Base-by-base conservation (phyloP, 1,139 yeast genomes). In the Yamadazyma epiphylla region DNA sequence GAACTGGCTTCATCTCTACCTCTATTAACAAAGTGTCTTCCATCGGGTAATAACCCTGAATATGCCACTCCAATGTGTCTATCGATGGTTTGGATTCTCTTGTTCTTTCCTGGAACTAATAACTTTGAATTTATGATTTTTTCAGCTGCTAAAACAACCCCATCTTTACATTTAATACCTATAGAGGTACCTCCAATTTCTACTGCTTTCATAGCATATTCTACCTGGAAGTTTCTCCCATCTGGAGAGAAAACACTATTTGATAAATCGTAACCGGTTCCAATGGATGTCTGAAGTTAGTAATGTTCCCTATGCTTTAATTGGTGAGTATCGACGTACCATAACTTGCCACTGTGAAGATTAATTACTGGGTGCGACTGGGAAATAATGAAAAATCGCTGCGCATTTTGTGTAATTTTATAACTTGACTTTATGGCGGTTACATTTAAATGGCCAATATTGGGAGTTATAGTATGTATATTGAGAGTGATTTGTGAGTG, bases 171-270 rank as follows among this genome's bases (percentile, higher is more conserved):
- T 55, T 85, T 84, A 54, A 94, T 81, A 24, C 97, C 99, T 45
- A 94, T 73, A 17, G 96, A 81, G 0, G 98, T 91, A 10, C 96
- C 94, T 26, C 96, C 96, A 53, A 88, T 89, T 58, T 94, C 98
- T 5, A 91, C 97, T 2, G 98, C 98, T 58, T 94, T 94, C 55
- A 84, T 74, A 25, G 99, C 99, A 51, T 94, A 94, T 61, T 94
- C 98, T 15, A 91, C 98, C 62, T 94, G 99, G 65, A 94, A 94
- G 61, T 89, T 91, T 64, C 98, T 78, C 31, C 99, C 99, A 58
- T 94, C 98, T 45, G 73, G 74, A 28, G 74, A 67, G 58, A 84
- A 84, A 38, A 88, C 95, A 65, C 94, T 82, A 66, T 89, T 89
- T 27, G 96, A 86, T 55, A 89, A 77, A 69, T 89, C 97, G 74